phyloP scores from a whole-genome alignment of 768 basidiomycete genomes.

The Mycena crocata region DNA sequence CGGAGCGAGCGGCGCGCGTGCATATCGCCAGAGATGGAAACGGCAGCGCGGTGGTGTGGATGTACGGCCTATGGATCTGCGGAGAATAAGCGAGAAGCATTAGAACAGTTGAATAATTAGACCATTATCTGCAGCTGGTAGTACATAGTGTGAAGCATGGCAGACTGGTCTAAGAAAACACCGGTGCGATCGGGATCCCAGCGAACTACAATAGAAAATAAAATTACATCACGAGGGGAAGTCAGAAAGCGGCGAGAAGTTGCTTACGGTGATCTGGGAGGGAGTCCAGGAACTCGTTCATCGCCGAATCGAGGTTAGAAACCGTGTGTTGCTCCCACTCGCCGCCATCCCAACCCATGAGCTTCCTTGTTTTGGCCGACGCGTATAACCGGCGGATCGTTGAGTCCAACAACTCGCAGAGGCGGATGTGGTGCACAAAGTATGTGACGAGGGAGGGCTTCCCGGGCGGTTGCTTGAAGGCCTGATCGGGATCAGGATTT shows the following conservation, averaged over 20 bases:
- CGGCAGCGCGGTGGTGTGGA: conserved; percentile 3
- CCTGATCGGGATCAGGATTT: conserved; percentile 55
- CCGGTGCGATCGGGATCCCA: conserved; percentile 41
- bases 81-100: background rate
- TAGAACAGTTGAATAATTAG: background rate
- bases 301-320: conserved; percentile 69
- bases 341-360: conserved; percentile 57
- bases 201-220: conserved; percentile 32
- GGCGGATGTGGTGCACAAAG: conserved; percentile 65
- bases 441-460: conserved; percentile 65
- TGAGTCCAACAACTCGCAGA: conserved; percentile 73
- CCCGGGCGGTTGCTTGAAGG: conserved; percentile 72
- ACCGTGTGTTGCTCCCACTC: conserved; percentile 69
- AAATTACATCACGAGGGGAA: background rate
- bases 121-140: conserved; percentile 58
- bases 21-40: conserved; percentile 22
- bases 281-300: conserved; percentile 71
- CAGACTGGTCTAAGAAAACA: conserved; percentile 52
- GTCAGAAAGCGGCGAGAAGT: background rate
- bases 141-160: conserved; percentile 52
- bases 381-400: conserved; percentile 68
- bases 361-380: conserved; percentile 54
- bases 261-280: conserved; percentile 67
- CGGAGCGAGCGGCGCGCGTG: conserved; percentile 1
- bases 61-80: conserved; percentile 38